phyloP scores from a whole-genome alignment of 2,329 filamentous ascomycete species.

The Diaporthe eres region DNA sequence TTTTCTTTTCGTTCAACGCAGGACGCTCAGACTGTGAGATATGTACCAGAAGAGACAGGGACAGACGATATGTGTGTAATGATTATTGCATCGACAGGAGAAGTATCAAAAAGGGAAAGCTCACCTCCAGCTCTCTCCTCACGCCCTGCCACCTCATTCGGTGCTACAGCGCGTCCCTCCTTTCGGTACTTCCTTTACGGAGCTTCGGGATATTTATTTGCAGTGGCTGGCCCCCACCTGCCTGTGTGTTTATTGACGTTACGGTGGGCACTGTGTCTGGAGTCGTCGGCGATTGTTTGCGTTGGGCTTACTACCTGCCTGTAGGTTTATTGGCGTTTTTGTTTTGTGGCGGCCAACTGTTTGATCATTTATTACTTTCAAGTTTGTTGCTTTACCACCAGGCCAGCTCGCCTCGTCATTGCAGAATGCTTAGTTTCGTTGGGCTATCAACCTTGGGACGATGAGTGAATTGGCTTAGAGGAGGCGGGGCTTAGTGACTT shows the following conservation, averaged over 20 bases:
- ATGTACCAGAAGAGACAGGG: too few relatives aligned
- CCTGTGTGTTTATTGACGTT: constrained; percentile 1
- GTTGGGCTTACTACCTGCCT: constrained; percentile 10
- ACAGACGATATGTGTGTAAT: background rate
- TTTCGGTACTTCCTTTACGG: constrained; percentile 11
- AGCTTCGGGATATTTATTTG: constrained; percentile 20
- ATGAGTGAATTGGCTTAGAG: background rate
- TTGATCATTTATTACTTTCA: background rate
- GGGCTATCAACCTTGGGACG: background rate
- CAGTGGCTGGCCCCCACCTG: constrained; percentile 11
- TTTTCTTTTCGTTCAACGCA: background rate
- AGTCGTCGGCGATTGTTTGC: background rate
- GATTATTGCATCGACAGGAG: background rate
- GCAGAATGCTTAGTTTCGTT: too few relatives aligned
- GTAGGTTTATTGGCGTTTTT: background rate
- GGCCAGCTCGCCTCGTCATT: constrained; percentile 16
- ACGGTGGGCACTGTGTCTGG: constrained; percentile 18
- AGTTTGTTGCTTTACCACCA: background rate
- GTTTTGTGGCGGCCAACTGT: constrained; percentile 4
- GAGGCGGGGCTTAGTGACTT: background rate
- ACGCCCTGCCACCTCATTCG: constrained; percentile 5
- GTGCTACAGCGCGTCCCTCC: constrained; percentile 27
- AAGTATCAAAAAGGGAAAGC: constrained; percentile 10
- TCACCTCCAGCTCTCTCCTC: background rate
- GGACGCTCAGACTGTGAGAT: background rate